These are phyloP conservation scores for Arthroderma sp. DNA, from an alignment of 2,329 filamentous ascomycete species.

Conservation along the genomic window DNA sequence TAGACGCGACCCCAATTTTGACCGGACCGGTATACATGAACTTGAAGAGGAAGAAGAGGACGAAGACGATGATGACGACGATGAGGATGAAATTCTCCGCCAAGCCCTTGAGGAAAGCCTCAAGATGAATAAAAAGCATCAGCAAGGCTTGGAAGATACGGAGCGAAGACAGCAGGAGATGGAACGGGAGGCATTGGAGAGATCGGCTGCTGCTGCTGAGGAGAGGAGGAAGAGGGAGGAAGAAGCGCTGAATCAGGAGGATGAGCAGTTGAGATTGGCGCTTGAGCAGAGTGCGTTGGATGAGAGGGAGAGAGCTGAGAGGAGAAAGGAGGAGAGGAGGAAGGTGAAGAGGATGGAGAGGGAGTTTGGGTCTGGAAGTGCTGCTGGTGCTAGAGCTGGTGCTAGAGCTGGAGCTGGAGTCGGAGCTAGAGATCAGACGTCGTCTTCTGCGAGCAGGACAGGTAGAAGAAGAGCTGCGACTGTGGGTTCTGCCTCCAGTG, in stretches of 20 bases:
- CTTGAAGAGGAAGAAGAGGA: too few species aligned
- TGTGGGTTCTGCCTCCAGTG: too few species aligned
- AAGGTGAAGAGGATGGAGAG: slow-evolving; percentile 5
- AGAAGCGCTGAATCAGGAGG: slow-evolving; percentile 2
- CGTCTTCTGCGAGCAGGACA: background rate
- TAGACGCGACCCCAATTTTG: too few species aligned
- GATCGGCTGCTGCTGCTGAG: slow-evolving; percentile 2
- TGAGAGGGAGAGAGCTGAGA: slow-evolving; percentile 2
- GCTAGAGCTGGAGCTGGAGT: background rate
- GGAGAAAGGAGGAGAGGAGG: slow-evolving; percentile 3
- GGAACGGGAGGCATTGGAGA: slow-evolving; percentile 1
- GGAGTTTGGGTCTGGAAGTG: slow-evolving; percentile 5
- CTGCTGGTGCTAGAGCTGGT: background rate
- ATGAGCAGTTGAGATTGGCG: background rate
- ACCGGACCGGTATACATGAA: too few species aligned
- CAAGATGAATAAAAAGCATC: slow-evolving; percentile 5
- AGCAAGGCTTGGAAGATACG: slow-evolving; percentile 1
- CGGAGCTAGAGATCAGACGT: background rate
- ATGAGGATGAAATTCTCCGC: slow-evolving; percentile 8
- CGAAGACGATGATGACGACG: background rate
- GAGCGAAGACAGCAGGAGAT: background rate
- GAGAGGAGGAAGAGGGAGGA: background rate
- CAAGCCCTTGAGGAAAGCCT: slow-evolving; percentile 9
- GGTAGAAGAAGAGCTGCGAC: background rate
- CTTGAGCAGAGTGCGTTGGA: slow-evolving; percentile 7